phyloP scores from a whole-genome alignment of 164 flowering plant species.

The Dillenia suffruticosa region DNA sequence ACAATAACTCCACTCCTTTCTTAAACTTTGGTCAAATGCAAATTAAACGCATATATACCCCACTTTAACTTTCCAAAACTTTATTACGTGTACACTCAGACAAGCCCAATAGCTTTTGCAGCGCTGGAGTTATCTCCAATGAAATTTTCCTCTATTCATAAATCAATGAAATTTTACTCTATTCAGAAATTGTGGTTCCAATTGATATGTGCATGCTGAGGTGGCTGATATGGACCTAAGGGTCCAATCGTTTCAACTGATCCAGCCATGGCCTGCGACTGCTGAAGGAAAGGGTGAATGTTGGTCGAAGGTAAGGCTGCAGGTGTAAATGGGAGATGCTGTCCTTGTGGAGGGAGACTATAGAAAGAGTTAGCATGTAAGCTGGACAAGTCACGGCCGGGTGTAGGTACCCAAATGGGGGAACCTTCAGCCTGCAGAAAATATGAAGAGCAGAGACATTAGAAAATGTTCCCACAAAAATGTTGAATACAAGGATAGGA shows the following conservation, averaged over 20 bases:
- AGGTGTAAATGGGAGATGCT: conserved; percentile 67
- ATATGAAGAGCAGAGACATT: too few relatives aligned
- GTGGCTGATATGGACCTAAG: conserved; percentile 70
- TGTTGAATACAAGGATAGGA: too few relatives aligned
- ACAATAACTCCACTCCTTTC: too few relatives aligned
- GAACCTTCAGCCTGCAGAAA: conserved; percentile 79
- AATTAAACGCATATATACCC: conserved; percentile 22
- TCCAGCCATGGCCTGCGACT: conserved; percentile 72
- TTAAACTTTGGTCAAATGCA: conserved; percentile 27
- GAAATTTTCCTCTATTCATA: background rate
- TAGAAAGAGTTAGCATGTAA: conserved; percentile 72
- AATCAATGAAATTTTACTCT: background rate
- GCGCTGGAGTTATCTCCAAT: background rate
- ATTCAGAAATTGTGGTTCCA: conserved; percentile 79
- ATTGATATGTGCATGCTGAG: conserved; percentile 76
- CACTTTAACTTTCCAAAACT: conserved; percentile 20
- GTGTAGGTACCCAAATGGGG: conserved; percentile 70
- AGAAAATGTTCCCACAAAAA: too few relatives aligned
- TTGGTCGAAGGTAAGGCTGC: conserved; percentile 40
- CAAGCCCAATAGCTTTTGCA: conserved; percentile 7
- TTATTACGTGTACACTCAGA: conserved; percentile 33
- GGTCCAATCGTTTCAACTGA: conserved; percentile 77
- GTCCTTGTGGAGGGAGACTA: conserved; percentile 80
- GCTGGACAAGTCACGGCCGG: conserved; percentile 65
- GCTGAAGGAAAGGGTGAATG: conserved; percentile 76